A percentile compares a stretch with the other conserved stretches of the same genome.
These are phyloP conservation scores for Cymodocea nodosa DNA, from an alignment of 116 monocot species.

Conservation along the genomic window DNA sequence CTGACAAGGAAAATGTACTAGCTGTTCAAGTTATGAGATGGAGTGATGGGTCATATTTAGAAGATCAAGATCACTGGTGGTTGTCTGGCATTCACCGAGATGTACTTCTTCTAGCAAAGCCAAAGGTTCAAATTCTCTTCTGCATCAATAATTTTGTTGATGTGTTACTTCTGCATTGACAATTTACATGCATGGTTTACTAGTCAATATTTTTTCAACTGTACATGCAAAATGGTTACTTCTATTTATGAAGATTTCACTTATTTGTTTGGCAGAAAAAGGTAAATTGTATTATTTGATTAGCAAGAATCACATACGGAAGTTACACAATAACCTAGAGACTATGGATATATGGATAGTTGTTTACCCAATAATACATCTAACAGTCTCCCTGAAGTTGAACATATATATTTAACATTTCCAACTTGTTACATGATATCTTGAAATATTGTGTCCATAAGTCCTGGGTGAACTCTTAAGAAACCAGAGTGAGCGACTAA, in stretches of 20 bases:
- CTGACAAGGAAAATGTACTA: slow-evolving; percentile 70
- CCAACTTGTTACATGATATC: too few species aligned
- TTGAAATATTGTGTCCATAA: too few species aligned
- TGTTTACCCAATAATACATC: too few species aligned
- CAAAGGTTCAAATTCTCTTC: slow-evolving; percentile 32
- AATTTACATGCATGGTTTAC: neutral
- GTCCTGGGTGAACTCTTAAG: too few species aligned
- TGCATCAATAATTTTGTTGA: neutral
- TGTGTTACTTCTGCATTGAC: slow-evolving; percentile 1
- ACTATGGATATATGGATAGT: too few species aligned
- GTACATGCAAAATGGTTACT: neutral
- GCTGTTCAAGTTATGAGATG: slow-evolving; percentile 96
- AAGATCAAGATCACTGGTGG: slow-evolving; percentile 99
- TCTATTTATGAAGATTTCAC: neutral
- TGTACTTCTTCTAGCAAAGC: slow-evolving; percentile 85
- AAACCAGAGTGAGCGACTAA: too few species aligned
- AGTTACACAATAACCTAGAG: too few species aligned
- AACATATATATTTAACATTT: too few species aligned
- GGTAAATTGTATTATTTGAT: too few species aligned
- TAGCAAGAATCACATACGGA: too few species aligned
- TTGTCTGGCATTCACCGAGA: slow-evolving; percentile 97
- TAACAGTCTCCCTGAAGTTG: too few species aligned
- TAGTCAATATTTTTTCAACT: neutral
- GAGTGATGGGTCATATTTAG: slow-evolving; percentile 97
- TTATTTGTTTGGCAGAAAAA: too few species aligned